Percentiles rank a stretch among this genome's conserved stretches.
These are phyloP conservation scores for Agrostemma githago DNA, from an alignment of 148 eudicot species.

Conservation along the genomic window DNA sequence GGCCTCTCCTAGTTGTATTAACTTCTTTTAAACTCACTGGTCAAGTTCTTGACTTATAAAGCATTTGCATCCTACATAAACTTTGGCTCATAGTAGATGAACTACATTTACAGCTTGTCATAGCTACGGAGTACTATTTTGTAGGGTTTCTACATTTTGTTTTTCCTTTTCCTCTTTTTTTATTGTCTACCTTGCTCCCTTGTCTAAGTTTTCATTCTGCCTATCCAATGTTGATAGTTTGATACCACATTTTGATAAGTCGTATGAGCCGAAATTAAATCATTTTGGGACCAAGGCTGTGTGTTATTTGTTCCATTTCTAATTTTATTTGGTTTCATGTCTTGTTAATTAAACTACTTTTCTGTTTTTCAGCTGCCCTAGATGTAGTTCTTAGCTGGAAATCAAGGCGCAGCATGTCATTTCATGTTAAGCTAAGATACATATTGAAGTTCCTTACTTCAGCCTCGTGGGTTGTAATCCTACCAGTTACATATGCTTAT, in stretches of 20 bases:
- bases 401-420: conserved; percentile 80
- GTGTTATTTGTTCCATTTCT: neutral
- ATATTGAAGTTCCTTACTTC: conserved; percentile 80
- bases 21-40: too few species aligned
- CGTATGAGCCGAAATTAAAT: neutral
- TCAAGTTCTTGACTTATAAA: too few species aligned
- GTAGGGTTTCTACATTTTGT: neutral
- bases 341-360: neutral
- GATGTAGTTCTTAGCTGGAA: conserved; percentile 92
- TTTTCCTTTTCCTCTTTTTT: neutral
- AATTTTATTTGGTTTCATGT: neutral
- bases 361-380: conserved; percentile 62
- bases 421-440: conserved; percentile 86
- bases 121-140: neutral
- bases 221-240: neutral
- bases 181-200: neutral
- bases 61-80: too few species aligned
- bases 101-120: neutral
- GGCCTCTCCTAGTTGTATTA: too few species aligned
- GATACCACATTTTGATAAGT: neutral
- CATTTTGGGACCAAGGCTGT: neutral
- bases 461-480: conserved; percentile 93
- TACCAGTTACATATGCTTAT: conserved; percentile 94
- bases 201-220: neutral
- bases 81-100: neutral